Evolutionary conservation across 1,284 basidiomycete genomes (phyloP).

Genomic region (Uromyces viciae-fabae): DNA sequence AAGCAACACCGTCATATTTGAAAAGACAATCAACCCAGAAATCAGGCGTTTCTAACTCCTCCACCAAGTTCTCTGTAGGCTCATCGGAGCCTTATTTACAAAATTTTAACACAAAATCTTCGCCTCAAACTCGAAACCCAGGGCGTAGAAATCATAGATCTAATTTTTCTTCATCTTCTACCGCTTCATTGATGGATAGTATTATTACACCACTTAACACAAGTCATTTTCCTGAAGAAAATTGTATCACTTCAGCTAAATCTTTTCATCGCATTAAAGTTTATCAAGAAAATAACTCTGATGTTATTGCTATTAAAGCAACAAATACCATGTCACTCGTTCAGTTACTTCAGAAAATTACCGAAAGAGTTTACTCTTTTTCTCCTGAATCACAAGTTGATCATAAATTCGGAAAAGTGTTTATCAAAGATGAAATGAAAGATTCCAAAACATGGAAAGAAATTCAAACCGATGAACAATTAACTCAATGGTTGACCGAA

Average conservation of each 20-base stretch:
- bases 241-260: slow-evolving; percentile 65
- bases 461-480: slow-evolving; percentile 11
- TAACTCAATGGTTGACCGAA: slow-evolving; percentile 13
- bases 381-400: neutral
- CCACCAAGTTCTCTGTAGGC: neutral
- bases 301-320: slow-evolving; percentile 94
- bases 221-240: slow-evolving; percentile 34
- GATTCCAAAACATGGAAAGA: neutral
- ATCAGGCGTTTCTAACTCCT: slow-evolving; percentile 26
- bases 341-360: slow-evolving; percentile 85
- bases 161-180: slow-evolving; percentile 48
- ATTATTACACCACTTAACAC: slow-evolving; percentile 1
- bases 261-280: slow-evolving; percentile 96
- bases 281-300: slow-evolving; percentile 82
- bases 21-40: slow-evolving; percentile 48
- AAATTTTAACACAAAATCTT: slow-evolving; percentile 8
- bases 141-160: slow-evolving; percentile 36
- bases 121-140: slow-evolving; percentile 46
- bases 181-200: slow-evolving; percentile 46
- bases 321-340: slow-evolving; percentile 81
- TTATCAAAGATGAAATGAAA: slow-evolving; percentile 13
- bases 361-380: slow-evolving; percentile 63
- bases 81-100: neutral
- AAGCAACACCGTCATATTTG: slow-evolving; percentile 50
- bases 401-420: neutral